Base-by-base conservation (phyloP, 352 stramenopile genomes). In the Pythium folliculosum region DNA sequence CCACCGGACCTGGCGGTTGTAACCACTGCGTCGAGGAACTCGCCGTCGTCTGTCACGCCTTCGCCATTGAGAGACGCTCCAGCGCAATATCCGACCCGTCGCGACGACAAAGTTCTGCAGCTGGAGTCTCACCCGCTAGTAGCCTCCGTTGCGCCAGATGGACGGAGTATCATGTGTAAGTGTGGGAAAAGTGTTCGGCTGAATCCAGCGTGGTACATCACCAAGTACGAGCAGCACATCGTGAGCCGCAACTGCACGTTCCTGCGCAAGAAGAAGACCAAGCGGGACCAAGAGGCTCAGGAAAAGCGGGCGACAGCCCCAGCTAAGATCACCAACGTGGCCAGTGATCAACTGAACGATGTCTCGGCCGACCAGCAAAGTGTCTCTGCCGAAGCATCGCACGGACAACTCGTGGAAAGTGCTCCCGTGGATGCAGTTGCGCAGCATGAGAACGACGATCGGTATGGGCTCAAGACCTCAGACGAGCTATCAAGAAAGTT, bases 161-260 rank as follows among this genome's bases (percentile, higher is more conserved):
- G 86, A 3, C 78, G 84, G 8, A 72, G 71, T 10, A 76, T 94
- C 2, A 47, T 67, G 35, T 94, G 86, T 64, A 90, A 87, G 32
- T 94, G 86, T 65, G 84, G 86, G 3, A 82, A 84, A 45, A 77
- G 63, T 47, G 86, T 94, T 53, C 77, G 82, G 0, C 64, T 94
- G 17, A 94, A 94, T 25, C 86, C 86, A 37, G 80, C 86, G 32
- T 94, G 86, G 86, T 94, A 94, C 61, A 91, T 94, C 54, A 72
- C 91, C 50, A 94, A 94, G 68, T 94, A 86, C 40, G 86, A 94
- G 69, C 86, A 94, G 74, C 86, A 94, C 57, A 72, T 91, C n/a
- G 82, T 85, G 21, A 94, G 86, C 58, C 76, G 86, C 38, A 94
- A 92, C 60, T 94, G 84, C 73, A 80, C 79, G 8, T 89, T 89